Percentiles rank a stretch among this genome's conserved stretches.
These are phyloP conservation scores for Pleurotus djamor DNA, from an alignment of 768 basidiomycete genomes.

Conservation along the genomic window DNA sequence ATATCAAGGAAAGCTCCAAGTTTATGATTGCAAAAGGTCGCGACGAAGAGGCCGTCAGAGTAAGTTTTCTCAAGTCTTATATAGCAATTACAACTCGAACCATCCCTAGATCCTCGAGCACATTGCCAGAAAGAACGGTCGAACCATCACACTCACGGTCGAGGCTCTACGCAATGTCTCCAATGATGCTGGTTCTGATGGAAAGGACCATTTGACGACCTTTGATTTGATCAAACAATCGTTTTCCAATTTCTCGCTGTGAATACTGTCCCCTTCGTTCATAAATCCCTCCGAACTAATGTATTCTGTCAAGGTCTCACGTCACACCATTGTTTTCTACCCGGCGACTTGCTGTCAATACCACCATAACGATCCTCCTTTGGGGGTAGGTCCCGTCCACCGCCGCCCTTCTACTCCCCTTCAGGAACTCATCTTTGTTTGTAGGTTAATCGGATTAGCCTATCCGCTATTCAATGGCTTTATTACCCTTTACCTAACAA, in stretches of 20 bases:
- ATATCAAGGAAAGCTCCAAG: constrained; percentile 39
- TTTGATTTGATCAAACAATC: constrained; percentile 27
- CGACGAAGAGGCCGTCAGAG: constrained; percentile 53
- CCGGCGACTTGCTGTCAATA: constrained; percentile 40
- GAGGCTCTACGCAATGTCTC: constrained; percentile 37
- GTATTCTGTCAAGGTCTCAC: constrained; percentile 33
- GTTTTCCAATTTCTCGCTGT: constrained; percentile 39
- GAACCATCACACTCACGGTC: constrained; percentile 38
- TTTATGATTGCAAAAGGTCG: constrained; percentile 56
- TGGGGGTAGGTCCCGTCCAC: constrained; percentile 38
- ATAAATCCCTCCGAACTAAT: background rate
- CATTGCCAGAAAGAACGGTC: constrained; percentile 47
- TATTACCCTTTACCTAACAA: constrained; percentile 44
- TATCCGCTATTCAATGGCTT: constrained; percentile 54
- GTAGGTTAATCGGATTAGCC: constrained; percentile 39
- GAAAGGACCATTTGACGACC: constrained; percentile 13
- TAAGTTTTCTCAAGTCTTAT: constrained; percentile 9
- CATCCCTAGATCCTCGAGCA: constrained; percentile 39
- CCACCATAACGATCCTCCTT: constrained; percentile 43
- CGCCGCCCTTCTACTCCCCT: background rate
- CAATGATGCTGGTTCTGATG: constrained; percentile 10
- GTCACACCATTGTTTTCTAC: constrained; percentile 47
- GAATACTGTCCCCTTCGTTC: constrained; percentile 11
- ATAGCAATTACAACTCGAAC: no score
- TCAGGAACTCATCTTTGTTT: background rate